These are phyloP conservation scores for Flueggea neowawraea DNA, from an alignment of 441 rosid species.

Conservation along the genomic window DNA sequence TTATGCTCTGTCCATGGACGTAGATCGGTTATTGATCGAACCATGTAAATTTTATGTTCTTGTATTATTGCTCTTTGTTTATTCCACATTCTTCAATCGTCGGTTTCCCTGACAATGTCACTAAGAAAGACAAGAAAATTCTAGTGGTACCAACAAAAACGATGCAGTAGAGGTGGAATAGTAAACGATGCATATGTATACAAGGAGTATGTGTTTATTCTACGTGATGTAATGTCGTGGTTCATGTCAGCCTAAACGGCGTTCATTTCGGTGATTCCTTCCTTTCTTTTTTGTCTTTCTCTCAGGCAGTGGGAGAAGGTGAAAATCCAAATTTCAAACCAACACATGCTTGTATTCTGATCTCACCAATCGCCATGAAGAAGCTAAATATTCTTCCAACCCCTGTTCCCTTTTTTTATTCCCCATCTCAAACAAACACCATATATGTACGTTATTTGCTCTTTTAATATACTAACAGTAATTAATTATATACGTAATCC, in stretches of 20 bases:
- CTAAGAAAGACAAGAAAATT: too few relatives aligned
- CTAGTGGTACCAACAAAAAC: not conserved
- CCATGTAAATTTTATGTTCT: too few relatives aligned
- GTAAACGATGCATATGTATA: constrained; percentile 3
- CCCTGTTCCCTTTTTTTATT: not conserved
- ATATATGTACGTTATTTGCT: not conserved
- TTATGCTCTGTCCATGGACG: too few relatives aligned
- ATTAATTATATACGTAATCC: not conserved
- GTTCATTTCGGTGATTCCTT: constrained; percentile 73
- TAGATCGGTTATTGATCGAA: too few relatives aligned
- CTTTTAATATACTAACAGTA: not conserved
- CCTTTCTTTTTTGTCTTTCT: constrained; percentile 40
- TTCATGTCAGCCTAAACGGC: constrained; percentile 76
- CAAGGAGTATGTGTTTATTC: too few relatives aligned
- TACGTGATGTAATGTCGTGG: constrained; percentile 20
- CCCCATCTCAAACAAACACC: not conserved
- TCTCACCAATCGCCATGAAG: constrained; percentile 54
- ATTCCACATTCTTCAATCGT: too few relatives aligned
- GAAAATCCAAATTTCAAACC: constrained; percentile 36
- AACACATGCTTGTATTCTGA: constrained; percentile 38
- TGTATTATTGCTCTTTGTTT: too few relatives aligned
- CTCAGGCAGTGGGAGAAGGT: constrained; percentile 36
- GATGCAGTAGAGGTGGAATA: not conserved
- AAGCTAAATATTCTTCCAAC: constrained; percentile 55
- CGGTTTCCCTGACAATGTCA: too few relatives aligned